A percentile compares a stretch with the other conserved stretches of the same genome.
Conservation (phyloP, 306 rosid species). For the Vigna mungo region DNA sequence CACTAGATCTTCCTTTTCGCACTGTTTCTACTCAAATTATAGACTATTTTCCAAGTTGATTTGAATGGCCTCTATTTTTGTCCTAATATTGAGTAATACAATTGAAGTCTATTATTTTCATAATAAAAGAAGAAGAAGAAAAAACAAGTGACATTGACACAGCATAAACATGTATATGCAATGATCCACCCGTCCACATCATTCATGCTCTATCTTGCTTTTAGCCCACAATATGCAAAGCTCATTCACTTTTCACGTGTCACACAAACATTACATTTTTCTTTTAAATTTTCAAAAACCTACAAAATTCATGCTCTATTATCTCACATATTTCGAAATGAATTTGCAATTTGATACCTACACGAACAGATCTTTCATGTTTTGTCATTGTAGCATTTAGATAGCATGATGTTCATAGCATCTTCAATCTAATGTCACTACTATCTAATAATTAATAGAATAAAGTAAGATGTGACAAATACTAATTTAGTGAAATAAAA, state of each 20-base stretch:
- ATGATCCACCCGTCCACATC: conserved; percentile 36
- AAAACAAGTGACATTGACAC: neutral
- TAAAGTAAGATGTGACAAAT: neutral
- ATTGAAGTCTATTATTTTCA: neutral
- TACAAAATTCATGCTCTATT: neutral
- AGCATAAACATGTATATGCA: conserved; percentile 1
- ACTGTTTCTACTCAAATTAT: no score
- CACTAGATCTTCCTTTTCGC: no score
- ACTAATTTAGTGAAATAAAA: no score
- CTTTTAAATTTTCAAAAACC: neutral
- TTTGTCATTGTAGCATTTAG: neutral
- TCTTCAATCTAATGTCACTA: no score
- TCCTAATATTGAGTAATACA: no score
- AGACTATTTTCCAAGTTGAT: no score
- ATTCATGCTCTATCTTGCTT: neutral
- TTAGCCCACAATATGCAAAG: conserved; percentile 10
- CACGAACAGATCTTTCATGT: neutral
- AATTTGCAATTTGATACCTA: neutral
- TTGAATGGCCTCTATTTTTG: no score
- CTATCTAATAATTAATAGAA: neutral
- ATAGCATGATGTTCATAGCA: neutral
- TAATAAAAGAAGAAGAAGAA: neutral
- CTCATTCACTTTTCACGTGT: neutral
- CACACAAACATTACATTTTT: neutral
- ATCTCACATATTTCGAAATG: neutral